These are phyloP conservation scores for Malassezia sp. DNA, from an alignment of 1,284 basidiomycete genomes.

Conservation along the genomic window DNA sequence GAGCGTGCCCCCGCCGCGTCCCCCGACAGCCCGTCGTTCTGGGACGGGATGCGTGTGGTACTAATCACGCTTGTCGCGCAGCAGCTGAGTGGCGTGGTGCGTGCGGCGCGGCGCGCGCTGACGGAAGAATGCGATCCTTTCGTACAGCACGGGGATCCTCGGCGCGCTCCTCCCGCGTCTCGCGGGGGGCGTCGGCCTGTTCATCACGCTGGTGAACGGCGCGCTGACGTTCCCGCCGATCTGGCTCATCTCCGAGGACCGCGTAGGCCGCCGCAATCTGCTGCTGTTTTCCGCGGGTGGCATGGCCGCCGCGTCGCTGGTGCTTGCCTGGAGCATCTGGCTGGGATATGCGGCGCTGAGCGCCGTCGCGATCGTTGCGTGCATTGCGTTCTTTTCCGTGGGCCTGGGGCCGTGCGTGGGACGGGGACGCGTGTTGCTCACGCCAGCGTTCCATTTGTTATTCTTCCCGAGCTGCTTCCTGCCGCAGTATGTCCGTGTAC, in stretches of 20 bases:
- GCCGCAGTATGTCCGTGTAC: too few species aligned
- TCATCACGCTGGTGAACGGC: conserved; percentile 53
- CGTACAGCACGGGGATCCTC: conserved; percentile 39
- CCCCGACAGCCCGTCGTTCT: conserved; percentile 1
- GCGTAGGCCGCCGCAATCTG: conserved; percentile 48
- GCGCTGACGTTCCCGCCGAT: conserved; percentile 70
- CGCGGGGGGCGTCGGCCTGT: conserved; percentile 28
- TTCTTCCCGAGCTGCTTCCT: conserved; percentile 83
- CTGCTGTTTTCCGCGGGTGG: conserved; percentile 51
- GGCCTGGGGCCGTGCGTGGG: conserved; percentile 93
- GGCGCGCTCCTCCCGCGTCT: conserved; percentile 24
- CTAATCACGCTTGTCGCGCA: conserved; percentile 38
- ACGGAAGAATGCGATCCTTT: conserved; percentile 42
- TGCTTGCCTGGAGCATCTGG: conserved; percentile 51
- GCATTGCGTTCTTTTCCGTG: conserved; percentile 78
- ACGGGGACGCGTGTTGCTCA: too few species aligned
- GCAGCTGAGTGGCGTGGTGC: conserved; percentile 39
- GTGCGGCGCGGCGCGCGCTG: too few species aligned
- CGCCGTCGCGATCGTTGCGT: conserved; percentile 65
- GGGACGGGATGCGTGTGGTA: conserved; percentile 24
- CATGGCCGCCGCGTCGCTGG: conserved; percentile 58
- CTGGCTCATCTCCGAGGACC: conserved; percentile 59
- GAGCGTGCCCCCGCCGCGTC: neutral
- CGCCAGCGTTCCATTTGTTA: conserved; percentile 76
- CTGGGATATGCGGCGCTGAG: conserved; percentile 50